Conservation (phyloP, 306 rosid genomes). For the Gleditsia sinensis region DNA sequence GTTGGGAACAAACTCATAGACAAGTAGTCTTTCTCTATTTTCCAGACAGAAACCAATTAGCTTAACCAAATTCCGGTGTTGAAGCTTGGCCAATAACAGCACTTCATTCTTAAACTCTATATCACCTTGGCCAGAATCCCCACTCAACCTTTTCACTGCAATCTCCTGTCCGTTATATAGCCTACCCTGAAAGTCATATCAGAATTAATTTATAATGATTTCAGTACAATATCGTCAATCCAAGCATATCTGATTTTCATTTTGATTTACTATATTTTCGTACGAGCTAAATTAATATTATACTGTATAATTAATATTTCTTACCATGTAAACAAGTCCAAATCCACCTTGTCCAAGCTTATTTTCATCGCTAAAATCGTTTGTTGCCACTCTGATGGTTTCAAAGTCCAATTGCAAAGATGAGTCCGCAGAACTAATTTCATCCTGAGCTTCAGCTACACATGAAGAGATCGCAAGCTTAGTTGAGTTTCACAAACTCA, state of each 20-base stretch:
- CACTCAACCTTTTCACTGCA: constrained; percentile 35
- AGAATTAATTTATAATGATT: background rate
- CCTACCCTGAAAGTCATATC: constrained; percentile 22
- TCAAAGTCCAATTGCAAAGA: constrained; percentile 33
- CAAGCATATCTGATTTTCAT: too few relatives aligned
- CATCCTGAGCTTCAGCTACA: constrained; percentile 1
- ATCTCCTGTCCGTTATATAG: constrained; percentile 23
- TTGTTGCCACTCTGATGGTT: constrained; percentile 34
- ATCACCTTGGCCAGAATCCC: constrained; percentile 21
- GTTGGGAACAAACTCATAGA: background rate
- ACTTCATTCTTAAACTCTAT: constrained; percentile 5
- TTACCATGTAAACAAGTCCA: constrained; percentile 38
- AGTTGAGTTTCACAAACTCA: too few relatives aligned
- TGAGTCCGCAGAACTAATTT: constrained; percentile 1
- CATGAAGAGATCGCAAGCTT: too few relatives aligned
- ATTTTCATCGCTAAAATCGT: constrained; percentile 30
- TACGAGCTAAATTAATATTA: background rate
- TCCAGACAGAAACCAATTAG: background rate
- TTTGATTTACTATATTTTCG: background rate
- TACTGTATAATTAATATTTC: background rate
- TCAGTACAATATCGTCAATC: too few relatives aligned
- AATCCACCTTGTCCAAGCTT: constrained; percentile 35
- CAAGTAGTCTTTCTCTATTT: background rate
- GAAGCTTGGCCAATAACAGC: background rate
- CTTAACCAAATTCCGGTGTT: background rate